These are phyloP conservation scores for Annulohypoxylon moriforme DNA, from an alignment of 495 filamentous ascomycete genomes.

Conservation along the genomic window DNA sequence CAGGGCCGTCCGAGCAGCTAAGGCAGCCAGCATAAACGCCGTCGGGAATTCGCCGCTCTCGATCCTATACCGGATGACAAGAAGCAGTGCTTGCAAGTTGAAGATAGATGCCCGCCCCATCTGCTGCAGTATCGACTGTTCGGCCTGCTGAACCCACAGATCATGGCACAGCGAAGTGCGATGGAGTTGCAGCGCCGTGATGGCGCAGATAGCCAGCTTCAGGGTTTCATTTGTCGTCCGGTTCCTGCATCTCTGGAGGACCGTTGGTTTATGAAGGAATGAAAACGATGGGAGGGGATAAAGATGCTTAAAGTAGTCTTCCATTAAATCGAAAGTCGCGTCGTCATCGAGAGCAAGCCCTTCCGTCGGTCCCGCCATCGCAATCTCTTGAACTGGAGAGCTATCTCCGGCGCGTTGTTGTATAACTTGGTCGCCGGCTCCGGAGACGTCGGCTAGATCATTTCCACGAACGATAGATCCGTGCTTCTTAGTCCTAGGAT, in stretches of 20 bases:
- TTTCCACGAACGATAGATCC: background rate
- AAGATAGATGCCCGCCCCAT: slow-evolving; percentile 47
- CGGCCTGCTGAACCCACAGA: slow-evolving; percentile 44
- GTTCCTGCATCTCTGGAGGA: slow-evolving; percentile 40
- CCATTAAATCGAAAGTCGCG: slow-evolving; percentile 29
- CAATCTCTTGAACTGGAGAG: slow-evolving; percentile 23
- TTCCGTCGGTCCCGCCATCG: slow-evolving; percentile 2
- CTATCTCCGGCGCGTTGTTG: background rate
- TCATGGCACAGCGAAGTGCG: slow-evolving; percentile 37
- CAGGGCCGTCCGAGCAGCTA: slow-evolving; percentile 45
- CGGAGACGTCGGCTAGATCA: background rate
- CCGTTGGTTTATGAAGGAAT: slow-evolving; percentile 46
- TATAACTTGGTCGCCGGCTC: background rate
- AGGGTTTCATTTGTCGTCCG: slow-evolving; percentile 40
- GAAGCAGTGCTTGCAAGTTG: slow-evolving; percentile 45
- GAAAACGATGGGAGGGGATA: slow-evolving; percentile 47
- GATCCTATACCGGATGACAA: slow-evolving; percentile 46
- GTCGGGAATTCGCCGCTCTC: slow-evolving; percentile 45
- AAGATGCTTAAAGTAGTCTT: slow-evolving; percentile 46
- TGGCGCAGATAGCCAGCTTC: slow-evolving; percentile 42
- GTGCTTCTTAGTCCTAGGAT: slow-evolving; percentile 26
- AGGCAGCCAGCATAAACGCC: slow-evolving; percentile 46
- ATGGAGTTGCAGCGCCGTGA: slow-evolving; percentile 46
- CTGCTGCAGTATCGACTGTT: slow-evolving; percentile 42
- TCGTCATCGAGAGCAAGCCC: slow-evolving; percentile 20